Percentiles rank a stretch among this genome's conserved stretches.
phyloP scores from a whole-genome alignment of 116 monocot species.

The Cymodocea nodosa region DNA sequence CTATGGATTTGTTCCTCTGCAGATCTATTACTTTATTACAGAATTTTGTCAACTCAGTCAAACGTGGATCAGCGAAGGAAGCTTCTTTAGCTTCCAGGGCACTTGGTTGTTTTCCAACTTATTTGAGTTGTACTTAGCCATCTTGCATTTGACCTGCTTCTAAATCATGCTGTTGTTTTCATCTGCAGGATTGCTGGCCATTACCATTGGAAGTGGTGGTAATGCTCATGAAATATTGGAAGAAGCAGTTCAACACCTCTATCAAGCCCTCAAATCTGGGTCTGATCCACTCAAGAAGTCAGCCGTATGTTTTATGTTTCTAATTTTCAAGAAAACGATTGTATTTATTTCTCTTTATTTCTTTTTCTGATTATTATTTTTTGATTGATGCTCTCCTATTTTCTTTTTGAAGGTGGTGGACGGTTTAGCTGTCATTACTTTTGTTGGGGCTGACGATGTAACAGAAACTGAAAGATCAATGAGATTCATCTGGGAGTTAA shows the following conservation, averaged over 20 bases:
- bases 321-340: not conserved
- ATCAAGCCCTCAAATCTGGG: conserved; percentile 37
- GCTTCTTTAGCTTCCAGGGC: conserved; percentile 68
- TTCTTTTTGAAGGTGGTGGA: conserved; percentile 37
- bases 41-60: conserved; percentile 59
- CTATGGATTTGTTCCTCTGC: conserved; percentile 6
- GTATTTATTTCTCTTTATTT: not conserved
- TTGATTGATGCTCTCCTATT: too few species aligned
- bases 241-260: conserved; percentile 51
- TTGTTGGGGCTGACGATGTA: conserved; percentile 62
- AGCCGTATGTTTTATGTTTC: conserved; percentile 19
- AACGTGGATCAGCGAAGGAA: conserved; percentile 72
- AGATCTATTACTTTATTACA: conserved; percentile 63
- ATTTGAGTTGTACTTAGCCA: not conserved
- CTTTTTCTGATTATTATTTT: not conserved
- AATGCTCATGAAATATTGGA: conserved; percentile 73
- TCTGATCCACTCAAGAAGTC: conserved; percentile 46
- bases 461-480: conserved; percentile 75
- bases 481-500: conserved; percentile 75
- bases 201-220: conserved; percentile 51
- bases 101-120: conserved; percentile 30
- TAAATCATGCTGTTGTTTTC: conserved; percentile 6
- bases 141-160: not conserved
- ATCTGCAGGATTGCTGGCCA: conserved; percentile 47
- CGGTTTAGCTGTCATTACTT: conserved; percentile 63